Evolutionary conservation across 257 asterid genomes (phyloP).

Genomic region (Craterostigma plantagineum): DNA sequence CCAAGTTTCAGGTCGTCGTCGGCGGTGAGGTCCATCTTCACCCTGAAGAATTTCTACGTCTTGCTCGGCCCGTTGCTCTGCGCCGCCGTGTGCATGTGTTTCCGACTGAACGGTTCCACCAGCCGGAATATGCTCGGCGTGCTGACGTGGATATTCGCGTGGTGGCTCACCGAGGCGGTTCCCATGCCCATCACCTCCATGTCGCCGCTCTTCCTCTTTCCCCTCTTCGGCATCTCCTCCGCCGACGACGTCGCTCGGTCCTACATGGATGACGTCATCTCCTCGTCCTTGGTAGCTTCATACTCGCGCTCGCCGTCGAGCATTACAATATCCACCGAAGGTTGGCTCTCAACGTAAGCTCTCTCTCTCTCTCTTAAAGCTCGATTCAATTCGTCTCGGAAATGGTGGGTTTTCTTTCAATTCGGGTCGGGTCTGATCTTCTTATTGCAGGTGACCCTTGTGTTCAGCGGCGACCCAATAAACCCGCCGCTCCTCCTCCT

Average conservation of each 20-base stretch:
- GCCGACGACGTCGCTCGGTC: conserved; percentile 72
- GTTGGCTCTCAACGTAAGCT: conserved; percentile 69
- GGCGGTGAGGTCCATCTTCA: conserved; percentile 17
- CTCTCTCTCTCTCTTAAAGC: too few relatives aligned
- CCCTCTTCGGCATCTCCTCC: conserved; percentile 62
- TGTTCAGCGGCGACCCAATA: conserved; percentile 75
- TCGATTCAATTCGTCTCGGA: too few relatives aligned
- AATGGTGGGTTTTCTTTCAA: not conserved
- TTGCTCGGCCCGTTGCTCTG: conserved; percentile 60
- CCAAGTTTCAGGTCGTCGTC: conserved; percentile 20
- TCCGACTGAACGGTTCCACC: conserved; percentile 19
- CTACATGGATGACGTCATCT: conserved; percentile 76
- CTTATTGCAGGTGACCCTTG: conserved; percentile 53
- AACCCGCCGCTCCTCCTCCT: conserved; percentile 62
- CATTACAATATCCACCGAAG: conserved; percentile 86
- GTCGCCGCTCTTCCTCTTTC: conserved; percentile 85
- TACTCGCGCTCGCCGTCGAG: conserved; percentile 91
- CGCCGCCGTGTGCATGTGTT: conserved; percentile 25
- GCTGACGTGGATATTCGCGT: conserved; percentile 65
- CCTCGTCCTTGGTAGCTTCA: conserved; percentile 87
- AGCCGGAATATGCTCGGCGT: conserved; percentile 73
- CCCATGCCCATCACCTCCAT: conserved; percentile 93
- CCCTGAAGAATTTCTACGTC: conserved; percentile 33
- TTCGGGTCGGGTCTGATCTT: not conserved
- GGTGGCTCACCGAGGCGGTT: conserved; percentile 95